Evolutionary conservation across 2,329 filamentous ascomycete genomes (phyloP), one percentile per base, ranked within the genome.

Genomic region (Colletotrichum sp.): DNA sequence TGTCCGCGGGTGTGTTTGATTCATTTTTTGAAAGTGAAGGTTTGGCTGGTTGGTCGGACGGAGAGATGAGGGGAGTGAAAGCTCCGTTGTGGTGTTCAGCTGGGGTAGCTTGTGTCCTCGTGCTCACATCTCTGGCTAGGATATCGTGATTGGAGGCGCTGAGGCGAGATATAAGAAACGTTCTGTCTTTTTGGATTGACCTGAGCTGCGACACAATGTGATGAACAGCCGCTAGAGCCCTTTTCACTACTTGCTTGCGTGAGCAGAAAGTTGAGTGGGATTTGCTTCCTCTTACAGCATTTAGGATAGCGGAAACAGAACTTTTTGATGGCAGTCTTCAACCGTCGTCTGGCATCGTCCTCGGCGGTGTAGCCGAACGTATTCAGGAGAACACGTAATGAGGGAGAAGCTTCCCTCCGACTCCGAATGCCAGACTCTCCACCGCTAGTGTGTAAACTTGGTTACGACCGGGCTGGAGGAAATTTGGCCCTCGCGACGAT

Each of bases 21-120:
- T 52, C 44, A 2, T 8, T 4, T 13, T 6, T 39, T 39, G 44
- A 0, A 44, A 1, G 9, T 0, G 39, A 7, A 2, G 18, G 18
- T n/a, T 44, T 44, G 39, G 5, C 39, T 39, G 4, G 36, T 39
- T 39, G 16, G 16, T n/a, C n/a, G n/a, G n/a, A n/a, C n/a, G n/a
- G n/a, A n/a, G n/a, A n/a, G n/a, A n/a, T n/a, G n/a, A n/a, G n/a
- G n/a, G 39, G 44, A 21, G 44, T 4, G n/a, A 21, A 21, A 21
- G n/a, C 44, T 52, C 44, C 10, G 44, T 52, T 52, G 3, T 8
- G 10, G 12, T 52, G n/a, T 52, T 52, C 4, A 52, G 44, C 39
- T 0, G 0, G 39, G 0, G 8, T 0, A n/a, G 39, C 18, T 44
- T 44, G 18, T 44, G 16, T n/a, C 16, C 36, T 3, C 2, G 16